Evolutionary conservation across 768 basidiomycete species (phyloP).

Genomic region (Tulasnella sp.): DNA sequence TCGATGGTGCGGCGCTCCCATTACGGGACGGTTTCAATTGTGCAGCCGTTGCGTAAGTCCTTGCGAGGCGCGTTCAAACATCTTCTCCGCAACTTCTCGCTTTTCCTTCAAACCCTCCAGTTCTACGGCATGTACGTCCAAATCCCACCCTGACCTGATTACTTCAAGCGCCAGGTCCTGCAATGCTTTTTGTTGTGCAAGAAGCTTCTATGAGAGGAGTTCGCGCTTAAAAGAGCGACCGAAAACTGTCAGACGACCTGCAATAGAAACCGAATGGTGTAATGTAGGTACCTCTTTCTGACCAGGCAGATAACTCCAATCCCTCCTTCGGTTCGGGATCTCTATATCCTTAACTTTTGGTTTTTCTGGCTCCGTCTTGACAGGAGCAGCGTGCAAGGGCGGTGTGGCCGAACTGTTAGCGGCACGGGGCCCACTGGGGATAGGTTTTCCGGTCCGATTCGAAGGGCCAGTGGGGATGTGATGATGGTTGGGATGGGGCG

Average conservation of each 20-base stretch:
- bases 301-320: conserved; percentile 5
- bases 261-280: too few species aligned
- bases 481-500: background rate
- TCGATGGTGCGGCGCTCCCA: background rate
- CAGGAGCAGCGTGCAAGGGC: background rate
- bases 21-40: background rate
- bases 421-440: background rate
- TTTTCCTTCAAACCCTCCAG: background rate
- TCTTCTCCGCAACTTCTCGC: conserved; percentile 5
- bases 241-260: background rate
- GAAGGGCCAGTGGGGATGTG: background rate
- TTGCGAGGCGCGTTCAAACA: background rate
- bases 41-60: background rate
- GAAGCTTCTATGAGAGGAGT: background rate
- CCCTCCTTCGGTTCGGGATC: background rate
- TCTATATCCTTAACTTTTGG: background rate
- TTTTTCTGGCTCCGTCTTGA: background rate
- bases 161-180: background rate
- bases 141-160: conserved; percentile 2
- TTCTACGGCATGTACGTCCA: conserved; percentile 4
- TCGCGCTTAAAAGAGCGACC: background rate
- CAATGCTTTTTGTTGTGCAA: background rate
- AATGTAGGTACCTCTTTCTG: conserved; percentile 3
- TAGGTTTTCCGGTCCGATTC: background rate
- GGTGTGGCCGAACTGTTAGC: background rate